Evolutionary conservation across 352 stramenopile species (phyloP).

Genomic region (Phytophthora cajani): DNA sequence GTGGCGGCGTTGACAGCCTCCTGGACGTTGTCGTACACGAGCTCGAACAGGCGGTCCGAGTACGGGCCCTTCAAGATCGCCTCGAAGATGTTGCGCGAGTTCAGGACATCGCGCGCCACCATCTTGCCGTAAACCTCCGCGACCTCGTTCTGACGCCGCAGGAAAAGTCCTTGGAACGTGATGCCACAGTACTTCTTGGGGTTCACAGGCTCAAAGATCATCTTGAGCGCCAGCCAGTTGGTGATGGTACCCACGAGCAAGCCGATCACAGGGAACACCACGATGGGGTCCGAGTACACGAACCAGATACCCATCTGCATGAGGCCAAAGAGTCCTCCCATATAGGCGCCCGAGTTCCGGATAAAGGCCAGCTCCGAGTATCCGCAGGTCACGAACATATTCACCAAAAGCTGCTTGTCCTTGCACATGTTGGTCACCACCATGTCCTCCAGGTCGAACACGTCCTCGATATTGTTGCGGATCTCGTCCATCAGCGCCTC

Average conservation of each 20-base stretch:
- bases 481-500: conserved; percentile 95
- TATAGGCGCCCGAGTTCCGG: conserved; percentile 89
- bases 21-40: conserved; percentile 91
- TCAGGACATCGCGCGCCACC: conserved; percentile 86
- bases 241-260: conserved; percentile 96
- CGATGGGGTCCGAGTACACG: conserved; percentile 77
- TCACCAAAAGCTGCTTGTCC: conserved; percentile 95
- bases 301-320: conserved; percentile 93
- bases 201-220: conserved; percentile 93
- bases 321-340: conserved; percentile 90
- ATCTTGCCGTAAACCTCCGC: conserved; percentile 89
- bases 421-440: conserved; percentile 94
- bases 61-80: conserved; percentile 89
- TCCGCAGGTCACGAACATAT: conserved; percentile 94
- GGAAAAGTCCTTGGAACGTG: conserved; percentile 95
- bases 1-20: conserved; percentile 84
- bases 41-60: conserved; percentile 85
- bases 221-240: conserved; percentile 96
- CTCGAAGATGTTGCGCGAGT: conserved; percentile 89
- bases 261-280: conserved; percentile 92
- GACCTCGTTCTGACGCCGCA: conserved; percentile 93
- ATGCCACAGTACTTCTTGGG: conserved; percentile 88
- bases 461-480: conserved; percentile 94
- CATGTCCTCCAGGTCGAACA: conserved; percentile 97
- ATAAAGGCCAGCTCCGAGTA: conserved; percentile 94